Percentiles rank a stretch among this genome's conserved stretches.
These are phyloP conservation scores for Kwoniella shivajii DNA, from an alignment of 1,284 basidiomycete species.

Conservation along the genomic window DNA sequence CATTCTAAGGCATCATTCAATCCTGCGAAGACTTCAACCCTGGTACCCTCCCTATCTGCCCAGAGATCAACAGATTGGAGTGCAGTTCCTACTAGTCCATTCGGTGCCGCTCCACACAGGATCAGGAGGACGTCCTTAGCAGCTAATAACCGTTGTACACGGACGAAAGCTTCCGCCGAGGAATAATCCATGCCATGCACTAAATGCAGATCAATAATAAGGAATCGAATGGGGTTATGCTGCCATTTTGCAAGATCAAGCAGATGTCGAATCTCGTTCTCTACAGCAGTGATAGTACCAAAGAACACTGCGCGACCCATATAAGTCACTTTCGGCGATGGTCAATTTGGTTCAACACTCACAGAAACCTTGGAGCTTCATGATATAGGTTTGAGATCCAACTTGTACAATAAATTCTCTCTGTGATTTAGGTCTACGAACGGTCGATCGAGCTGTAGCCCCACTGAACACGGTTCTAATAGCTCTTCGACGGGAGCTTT, in stretches of 20 bases:
- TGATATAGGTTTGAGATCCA: slow-evolving; percentile 85
- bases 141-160: slow-evolving; percentile 79
- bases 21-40: slow-evolving; percentile 78
- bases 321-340: neutral
- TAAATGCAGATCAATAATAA: slow-evolving; percentile 80
- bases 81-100: slow-evolving; percentile 69
- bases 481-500: slow-evolving; percentile 79
- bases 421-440: slow-evolving; percentile 84
- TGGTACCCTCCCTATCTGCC: slow-evolving; percentile 62
- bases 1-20: slow-evolving; percentile 94
- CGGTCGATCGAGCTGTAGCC: slow-evolving; percentile 82
- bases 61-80: slow-evolving; percentile 75
- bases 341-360: slow-evolving; percentile 21
- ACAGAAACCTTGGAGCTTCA: slow-evolving; percentile 77
- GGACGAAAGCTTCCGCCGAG: slow-evolving; percentile 90
- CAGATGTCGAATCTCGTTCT: slow-evolving; percentile 66
- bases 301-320: slow-evolving; percentile 72
- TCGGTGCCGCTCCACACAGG: slow-evolving; percentile 75
- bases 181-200: slow-evolving; percentile 93
- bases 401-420: slow-evolving; percentile 87
- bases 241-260: slow-evolving; percentile 76
- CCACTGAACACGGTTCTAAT: slow-evolving; percentile 80
- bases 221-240: slow-evolving; percentile 81
- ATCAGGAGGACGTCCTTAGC: slow-evolving; percentile 80
- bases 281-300: slow-evolving; percentile 87